Base-by-base conservation (phyloP, 495 filamentous ascomycete genomes). In the Schizothecium vesticola region DNA sequence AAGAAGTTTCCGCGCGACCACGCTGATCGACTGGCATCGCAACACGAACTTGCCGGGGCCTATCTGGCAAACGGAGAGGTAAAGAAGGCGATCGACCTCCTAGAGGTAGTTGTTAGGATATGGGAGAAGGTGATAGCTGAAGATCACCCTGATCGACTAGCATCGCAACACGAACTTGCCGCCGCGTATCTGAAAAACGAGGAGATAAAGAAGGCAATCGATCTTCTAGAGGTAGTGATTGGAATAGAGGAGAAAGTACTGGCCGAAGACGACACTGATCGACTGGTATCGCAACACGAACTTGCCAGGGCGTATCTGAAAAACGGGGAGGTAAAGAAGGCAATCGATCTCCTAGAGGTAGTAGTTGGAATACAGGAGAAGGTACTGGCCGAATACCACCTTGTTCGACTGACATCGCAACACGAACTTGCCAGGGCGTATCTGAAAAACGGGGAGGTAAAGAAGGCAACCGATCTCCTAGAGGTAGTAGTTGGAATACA, bases 151-250 rank as follows among this genome's bases (percentile, higher is more conserved):
- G 0, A 16, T 56, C 74, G 71, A 69, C 74, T 83, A 25, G 24
- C 28, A 66, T 77, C 72, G 56, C 65, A 80, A 68, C 65, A 79
- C 56, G 57, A 2, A 33, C 77, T 81, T 55, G 76, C 73, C 66
- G 5, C 0, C 11, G 70, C 66, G 63, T 80, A 80, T 63, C 3
- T 24, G 31, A 0, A 10, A 11, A 61, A 66, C 55, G 67, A 69
- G 19, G 61, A 69, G 56, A 28, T 58, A 1, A 57, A 67, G 51
- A 28, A 81, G 65, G 80, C 78, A 31, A 69, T 80, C 16, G 13
- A 73, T 56, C 64, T 82, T 59, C 69, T 82, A 16, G 73, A 83
- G 69, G 71, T 76, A 24, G 77, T 80, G n/a, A 76, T 81, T 12
- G 67, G 62, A 16, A 71, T 81, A 23, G 1, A 8, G 22, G 5